phyloP scores from a whole-genome alignment of 1,284 basidiomycete genomes.

The Chalciporus piperatoides region DNA sequence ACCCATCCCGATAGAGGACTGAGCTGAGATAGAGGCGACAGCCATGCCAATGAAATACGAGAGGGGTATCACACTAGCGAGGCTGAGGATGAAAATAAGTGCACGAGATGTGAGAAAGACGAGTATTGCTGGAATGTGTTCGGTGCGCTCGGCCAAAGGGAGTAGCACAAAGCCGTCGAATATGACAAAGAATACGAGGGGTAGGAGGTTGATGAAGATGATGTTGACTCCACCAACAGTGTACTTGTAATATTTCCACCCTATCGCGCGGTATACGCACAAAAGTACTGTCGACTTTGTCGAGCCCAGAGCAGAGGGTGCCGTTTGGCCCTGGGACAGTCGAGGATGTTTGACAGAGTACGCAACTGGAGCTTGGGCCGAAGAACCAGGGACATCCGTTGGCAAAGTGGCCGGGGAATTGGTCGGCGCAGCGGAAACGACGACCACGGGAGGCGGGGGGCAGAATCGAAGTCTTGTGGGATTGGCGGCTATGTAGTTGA shows the following conservation, averaged over 20 bases:
- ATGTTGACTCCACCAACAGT: conserved; percentile 99
- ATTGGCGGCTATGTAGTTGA: conserved; percentile 78
- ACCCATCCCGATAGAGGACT: conserved; percentile 98
- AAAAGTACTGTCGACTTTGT: conserved; percentile 83
- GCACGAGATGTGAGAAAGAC: conserved; percentile 69
- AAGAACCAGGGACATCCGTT: conserved; percentile 19
- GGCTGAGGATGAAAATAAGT: conserved; percentile 81
- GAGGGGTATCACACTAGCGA: conserved; percentile 93
- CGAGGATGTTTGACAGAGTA: conserved; percentile 58
- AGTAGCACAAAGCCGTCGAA: conserved; percentile 87
- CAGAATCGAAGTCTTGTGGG: conserved; percentile 93
- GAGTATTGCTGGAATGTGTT: conserved; percentile 67
- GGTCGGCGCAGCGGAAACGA: conserved; percentile 40
- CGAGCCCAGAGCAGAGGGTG: conserved; percentile 64
- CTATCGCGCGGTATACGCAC: conserved; percentile 92
- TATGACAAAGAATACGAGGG: conserved; percentile 94
- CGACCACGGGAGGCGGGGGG: conserved; percentile 60
- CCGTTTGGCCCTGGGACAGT: conserved; percentile 67
- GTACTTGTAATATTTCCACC: conserved; percentile 97
- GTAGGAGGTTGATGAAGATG: conserved; percentile 93
- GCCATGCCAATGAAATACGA: conserved; percentile 99
- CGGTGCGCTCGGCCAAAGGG: conserved; percentile 59
- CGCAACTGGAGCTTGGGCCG: conserved; percentile 26
- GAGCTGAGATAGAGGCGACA: conserved; percentile 96
- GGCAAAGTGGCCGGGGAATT: conserved; percentile 22